Conservation (phyloP, 306 rosid species). For the Calophaca sinica region DNA sequence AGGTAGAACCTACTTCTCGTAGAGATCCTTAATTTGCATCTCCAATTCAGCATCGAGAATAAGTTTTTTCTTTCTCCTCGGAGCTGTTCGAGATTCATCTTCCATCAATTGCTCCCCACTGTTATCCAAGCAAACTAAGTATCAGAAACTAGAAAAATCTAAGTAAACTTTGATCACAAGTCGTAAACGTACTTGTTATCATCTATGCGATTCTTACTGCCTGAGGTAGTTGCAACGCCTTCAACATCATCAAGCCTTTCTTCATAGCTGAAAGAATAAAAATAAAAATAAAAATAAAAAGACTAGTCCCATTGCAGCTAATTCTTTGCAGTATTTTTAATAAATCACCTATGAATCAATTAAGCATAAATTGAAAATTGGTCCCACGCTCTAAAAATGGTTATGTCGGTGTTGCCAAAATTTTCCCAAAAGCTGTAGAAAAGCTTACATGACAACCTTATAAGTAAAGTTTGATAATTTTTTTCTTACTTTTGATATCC, state of each 20-base stretch:
- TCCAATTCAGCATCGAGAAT: slow-evolving; percentile 71
- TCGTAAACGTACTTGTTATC: slow-evolving; percentile 50
- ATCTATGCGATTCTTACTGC: slow-evolving; percentile 47
- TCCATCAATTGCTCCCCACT: slow-evolving; percentile 60
- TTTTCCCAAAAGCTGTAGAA: slow-evolving; percentile 20
- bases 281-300: neutral
- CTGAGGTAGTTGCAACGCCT: slow-evolving; percentile 55
- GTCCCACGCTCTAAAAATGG: slow-evolving; percentile 33
- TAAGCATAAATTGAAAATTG: slow-evolving; percentile 31
- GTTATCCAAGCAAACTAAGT: slow-evolving; percentile 50
- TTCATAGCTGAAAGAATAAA: slow-evolving; percentile 44
- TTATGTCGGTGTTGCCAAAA: neutral
- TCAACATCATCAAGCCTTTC: slow-evolving; percentile 51
- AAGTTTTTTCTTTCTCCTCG: slow-evolving; percentile 68
- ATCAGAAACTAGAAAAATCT: slow-evolving; percentile 42
- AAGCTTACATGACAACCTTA: slow-evolving; percentile 26
- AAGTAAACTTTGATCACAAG: slow-evolving; percentile 35
- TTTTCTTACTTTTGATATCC: slow-evolving; percentile 64
- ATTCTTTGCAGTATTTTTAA: slow-evolving; percentile 30
- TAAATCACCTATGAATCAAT: slow-evolving; percentile 17
- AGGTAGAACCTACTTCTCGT: slow-evolving; percentile 69
- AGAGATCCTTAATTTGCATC: slow-evolving; percentile 71
- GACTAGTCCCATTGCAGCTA: neutral
- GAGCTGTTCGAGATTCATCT: slow-evolving; percentile 52
- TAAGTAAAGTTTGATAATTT: slow-evolving; percentile 38